Conservation (phyloP, 108 stramenopile genomes). For the Craspedostauros australis region DNA sequence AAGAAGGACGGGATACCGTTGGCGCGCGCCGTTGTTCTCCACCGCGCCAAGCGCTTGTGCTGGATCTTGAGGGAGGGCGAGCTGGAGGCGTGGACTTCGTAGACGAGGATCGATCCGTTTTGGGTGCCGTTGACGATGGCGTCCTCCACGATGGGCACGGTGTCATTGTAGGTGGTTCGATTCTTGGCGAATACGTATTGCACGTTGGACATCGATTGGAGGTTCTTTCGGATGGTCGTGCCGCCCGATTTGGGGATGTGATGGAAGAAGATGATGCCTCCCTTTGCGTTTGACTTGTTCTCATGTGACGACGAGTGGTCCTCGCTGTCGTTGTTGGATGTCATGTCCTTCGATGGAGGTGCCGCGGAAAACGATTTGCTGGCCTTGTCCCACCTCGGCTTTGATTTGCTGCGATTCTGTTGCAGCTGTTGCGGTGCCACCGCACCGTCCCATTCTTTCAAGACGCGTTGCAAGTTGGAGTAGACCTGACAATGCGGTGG, state of each 20-base stretch:
- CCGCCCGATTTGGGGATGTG: slow-evolving; percentile 35
- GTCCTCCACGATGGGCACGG: slow-evolving; percentile 16
- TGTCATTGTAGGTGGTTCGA: slow-evolving; percentile 9
- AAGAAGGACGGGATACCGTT: slow-evolving; percentile 23
- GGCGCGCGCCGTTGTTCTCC: slow-evolving; percentile 11
- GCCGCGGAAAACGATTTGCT: too few relatives aligned
- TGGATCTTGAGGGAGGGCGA: slow-evolving; percentile 21
- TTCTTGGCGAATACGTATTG: slow-evolving; percentile 26
- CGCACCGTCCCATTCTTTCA: too few relatives aligned
- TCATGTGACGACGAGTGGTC: too few relatives aligned
- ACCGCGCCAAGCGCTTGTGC: slow-evolving; percentile 18
- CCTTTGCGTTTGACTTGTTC: too few relatives aligned
- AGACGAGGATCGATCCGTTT: slow-evolving; percentile 19
- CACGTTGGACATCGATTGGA: slow-evolving; percentile 9
- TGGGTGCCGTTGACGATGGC: slow-evolving; percentile 5
- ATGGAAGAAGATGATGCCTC: slow-evolving; percentile 25
- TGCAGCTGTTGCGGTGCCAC: too few relatives aligned
- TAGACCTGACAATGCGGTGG: too few relatives aligned
- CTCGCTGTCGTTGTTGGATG: too few relatives aligned
- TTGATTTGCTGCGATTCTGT: too few relatives aligned
- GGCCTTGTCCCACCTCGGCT: too few relatives aligned
- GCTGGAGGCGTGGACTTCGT: slow-evolving; percentile 24
- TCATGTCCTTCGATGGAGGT: too few relatives aligned
- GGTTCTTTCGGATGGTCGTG: slow-evolving; percentile 21
- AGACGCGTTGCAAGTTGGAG: too few relatives aligned